A percentile compares a stretch with the other conserved stretches of the same genome.
Evolutionary conservation across 371 early-diverging fungal species (phyloP).

Genomic region (Mucor lusitanicus): DNA sequence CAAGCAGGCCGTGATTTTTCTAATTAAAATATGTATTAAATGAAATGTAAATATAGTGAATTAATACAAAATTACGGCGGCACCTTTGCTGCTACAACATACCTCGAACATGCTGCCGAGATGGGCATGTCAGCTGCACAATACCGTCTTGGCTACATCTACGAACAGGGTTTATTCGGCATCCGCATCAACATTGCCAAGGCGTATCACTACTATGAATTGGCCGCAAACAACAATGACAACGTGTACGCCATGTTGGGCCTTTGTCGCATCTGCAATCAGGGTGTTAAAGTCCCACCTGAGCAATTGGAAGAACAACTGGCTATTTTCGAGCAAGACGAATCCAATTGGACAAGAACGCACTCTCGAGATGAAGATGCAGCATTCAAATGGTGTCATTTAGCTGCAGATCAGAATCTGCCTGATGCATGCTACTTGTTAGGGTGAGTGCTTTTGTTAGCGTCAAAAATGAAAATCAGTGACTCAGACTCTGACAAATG

Average conservation of each 20-base stretch:
- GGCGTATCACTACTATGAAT: constrained; percentile 31
- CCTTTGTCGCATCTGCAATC: constrained; percentile 36
- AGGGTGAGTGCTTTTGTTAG: constrained; percentile 26
- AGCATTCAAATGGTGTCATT: constrained; percentile 47
- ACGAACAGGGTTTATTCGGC: constrained; percentile 33
- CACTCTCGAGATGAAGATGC: constrained; percentile 47
- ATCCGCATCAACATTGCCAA: constrained; percentile 25
- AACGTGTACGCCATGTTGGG: constrained; percentile 36
- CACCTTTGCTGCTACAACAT: constrained; percentile 29
- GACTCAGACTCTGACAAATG: too few relatives aligned
- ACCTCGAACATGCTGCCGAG: constrained; percentile 37
- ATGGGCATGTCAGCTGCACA: constrained; percentile 36
- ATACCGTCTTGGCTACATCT: constrained; percentile 26
- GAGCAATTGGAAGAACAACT: constrained; percentile 24
- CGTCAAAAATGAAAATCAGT: neutral
- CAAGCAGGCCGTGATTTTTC: neutral
- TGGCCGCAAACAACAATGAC: constrained; percentile 23
- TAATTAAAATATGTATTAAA: neutral
- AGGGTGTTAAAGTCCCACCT: constrained; percentile 36
- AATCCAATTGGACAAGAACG: constrained; percentile 38
- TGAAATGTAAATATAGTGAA: constrained; percentile 13
- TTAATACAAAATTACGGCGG: constrained; percentile 35
- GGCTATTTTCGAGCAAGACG: constrained; percentile 31
- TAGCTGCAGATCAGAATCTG: constrained; percentile 36
- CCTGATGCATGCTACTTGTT: constrained; percentile 42